These are phyloP conservation scores for Saccharum spontaneum DNA, from an alignment of 176 grass and related monocot genomes.

Conservation along the genomic window DNA sequence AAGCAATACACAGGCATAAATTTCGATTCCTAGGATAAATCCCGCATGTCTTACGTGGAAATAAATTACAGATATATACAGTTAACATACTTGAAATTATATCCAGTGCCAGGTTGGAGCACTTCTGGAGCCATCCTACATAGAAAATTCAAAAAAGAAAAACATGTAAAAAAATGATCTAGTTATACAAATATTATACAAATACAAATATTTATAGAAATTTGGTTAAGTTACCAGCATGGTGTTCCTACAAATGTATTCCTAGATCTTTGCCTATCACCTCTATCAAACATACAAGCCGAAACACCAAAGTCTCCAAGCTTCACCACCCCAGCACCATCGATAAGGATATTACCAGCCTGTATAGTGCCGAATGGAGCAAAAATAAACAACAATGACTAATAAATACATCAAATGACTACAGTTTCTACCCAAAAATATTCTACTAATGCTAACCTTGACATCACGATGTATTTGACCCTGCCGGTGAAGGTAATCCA, in stretches of 20 bases:
- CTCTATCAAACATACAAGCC: conserved; percentile 97
- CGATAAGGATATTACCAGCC: conserved; percentile 98
- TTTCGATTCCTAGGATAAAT: not conserved
- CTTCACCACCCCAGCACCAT: conserved; percentile 76
- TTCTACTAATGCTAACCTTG: conserved; percentile 59
- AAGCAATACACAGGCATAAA: not conserved
- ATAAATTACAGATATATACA: conserved; percentile 18
- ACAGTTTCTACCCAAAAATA: not conserved
- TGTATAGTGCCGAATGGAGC: conserved; percentile 37
- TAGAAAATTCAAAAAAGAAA: conserved; percentile 23
- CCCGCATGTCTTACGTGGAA: not conserved
- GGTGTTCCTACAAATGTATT: conserved; percentile 99
- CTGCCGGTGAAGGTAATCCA: conserved; percentile 96
- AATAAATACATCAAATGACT: not conserved
- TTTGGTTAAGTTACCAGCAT: conserved; percentile 65
- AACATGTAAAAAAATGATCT: conserved; percentile 23
- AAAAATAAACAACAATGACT: conserved; percentile 15
- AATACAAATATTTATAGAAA: not conserved
- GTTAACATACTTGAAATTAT: conserved; percentile 95
- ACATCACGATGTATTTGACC: conserved; percentile 98
- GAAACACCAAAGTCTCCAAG: conserved; percentile 98
- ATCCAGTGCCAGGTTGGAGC: conserved; percentile 89
- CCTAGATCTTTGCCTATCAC: conserved; percentile 93
- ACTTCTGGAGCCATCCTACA: conserved; percentile 99
- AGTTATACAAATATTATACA: not conserved